phyloP scores from a whole-genome alignment of 1,139 yeast genomes.

The Pichia sp. region DNA sequence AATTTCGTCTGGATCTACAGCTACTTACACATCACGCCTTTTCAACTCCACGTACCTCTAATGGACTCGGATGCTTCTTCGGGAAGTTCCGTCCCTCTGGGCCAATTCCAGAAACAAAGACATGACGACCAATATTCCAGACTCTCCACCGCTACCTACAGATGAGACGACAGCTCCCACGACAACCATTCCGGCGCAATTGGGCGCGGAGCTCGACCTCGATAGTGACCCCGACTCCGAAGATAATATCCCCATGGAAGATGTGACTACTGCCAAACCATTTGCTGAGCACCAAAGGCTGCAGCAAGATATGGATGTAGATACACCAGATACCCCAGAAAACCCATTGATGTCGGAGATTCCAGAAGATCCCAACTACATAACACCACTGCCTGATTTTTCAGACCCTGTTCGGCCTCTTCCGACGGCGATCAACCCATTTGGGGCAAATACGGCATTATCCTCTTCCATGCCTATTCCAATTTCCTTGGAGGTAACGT shows the following conservation, averaged over 20 bases:
- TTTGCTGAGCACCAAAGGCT: constrained; percentile 9
- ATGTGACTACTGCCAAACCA: constrained; percentile 1
- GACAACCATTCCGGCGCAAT: constrained; percentile 5
- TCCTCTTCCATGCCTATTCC: constrained; percentile 19
- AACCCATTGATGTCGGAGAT: constrained; percentile 3
- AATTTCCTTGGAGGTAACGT: constrained; percentile 1
- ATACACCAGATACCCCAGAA: constrained; percentile 5
- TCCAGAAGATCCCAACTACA: constrained; percentile 9
- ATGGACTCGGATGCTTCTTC: no score
- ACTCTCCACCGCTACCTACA: constrained; percentile 6
- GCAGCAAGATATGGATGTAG: background rate
- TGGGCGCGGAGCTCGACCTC: constrained; percentile 10
- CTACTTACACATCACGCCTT: no score
- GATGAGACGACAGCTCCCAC: constrained; percentile 4
- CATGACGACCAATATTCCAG: constrained; percentile 2
- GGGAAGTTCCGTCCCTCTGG: no score
- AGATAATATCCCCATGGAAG: constrained; percentile 2
- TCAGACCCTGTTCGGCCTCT: constrained; percentile 11
- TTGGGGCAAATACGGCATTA: constrained; percentile 19
- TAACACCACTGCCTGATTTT: constrained; percentile 13
- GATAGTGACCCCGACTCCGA: constrained; percentile 5
- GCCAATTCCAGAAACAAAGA: background rate
- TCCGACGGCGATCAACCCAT: constrained; percentile 24
- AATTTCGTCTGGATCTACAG: no score
- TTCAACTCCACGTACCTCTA: no score